A percentile compares a stretch with the other conserved stretches of the same genome.
Evolutionary conservation across 179 eudicot genomes (phyloP).

Genomic region (Actinidia arguta): DNA sequence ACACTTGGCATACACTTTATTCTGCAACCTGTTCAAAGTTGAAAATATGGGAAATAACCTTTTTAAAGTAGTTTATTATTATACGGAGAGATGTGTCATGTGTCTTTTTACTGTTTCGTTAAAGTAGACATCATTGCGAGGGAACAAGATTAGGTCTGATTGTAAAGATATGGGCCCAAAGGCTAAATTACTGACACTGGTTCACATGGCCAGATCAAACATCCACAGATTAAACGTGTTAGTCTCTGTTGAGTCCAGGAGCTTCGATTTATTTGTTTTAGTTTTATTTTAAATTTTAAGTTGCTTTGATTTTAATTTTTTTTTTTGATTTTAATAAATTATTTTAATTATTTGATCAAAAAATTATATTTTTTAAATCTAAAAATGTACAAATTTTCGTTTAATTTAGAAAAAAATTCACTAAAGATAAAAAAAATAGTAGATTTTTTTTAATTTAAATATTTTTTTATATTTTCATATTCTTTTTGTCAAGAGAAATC

Average conservation of each 20-base stretch:
- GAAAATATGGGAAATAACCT: not conserved
- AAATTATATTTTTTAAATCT: no score
- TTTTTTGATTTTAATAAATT: conserved; percentile 3
- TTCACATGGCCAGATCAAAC: not conserved
- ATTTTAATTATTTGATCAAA: not conserved
- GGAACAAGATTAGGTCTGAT: conserved; percentile 10
- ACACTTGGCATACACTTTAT: not conserved
- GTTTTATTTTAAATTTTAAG: not conserved
- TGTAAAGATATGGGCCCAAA: conserved; percentile 3
- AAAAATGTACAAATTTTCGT: no score
- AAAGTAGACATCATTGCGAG: not conserved
- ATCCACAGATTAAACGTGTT: not conserved
- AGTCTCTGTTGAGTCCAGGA: not conserved
- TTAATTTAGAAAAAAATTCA: no score
- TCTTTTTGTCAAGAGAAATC: no score
- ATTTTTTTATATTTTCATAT: no score
- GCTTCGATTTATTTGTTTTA: not conserved
- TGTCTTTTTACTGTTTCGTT: not conserved
- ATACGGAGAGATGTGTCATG: not conserved
- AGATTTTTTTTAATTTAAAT: no score
- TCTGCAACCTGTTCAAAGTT: not conserved
- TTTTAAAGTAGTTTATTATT: not conserved
- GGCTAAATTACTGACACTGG: not conserved
- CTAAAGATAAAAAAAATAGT: no score
- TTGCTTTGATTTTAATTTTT: no score